These are phyloP conservation scores for Arabidopsis lyrata DNA, from an alignment of 441 rosid genomes.

Conservation along the genomic window DNA sequence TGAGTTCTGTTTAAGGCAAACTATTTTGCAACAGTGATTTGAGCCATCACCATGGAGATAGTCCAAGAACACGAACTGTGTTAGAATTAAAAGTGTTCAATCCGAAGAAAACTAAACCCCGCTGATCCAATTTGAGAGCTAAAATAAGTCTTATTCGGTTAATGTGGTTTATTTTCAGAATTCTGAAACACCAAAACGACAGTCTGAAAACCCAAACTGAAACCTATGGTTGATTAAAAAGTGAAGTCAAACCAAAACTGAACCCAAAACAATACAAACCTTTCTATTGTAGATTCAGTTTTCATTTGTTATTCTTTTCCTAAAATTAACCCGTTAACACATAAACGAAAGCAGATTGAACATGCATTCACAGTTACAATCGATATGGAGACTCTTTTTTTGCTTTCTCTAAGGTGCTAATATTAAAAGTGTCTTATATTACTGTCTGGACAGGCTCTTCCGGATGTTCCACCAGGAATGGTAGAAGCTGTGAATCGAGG, in stretches of 20 bases:
- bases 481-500: conserved; percentile 91
- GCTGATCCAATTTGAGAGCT: background rate
- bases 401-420: background rate
- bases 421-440: background rate
- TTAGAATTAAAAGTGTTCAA: background rate
- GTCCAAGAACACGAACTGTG: background rate
- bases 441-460: conserved; percentile 65
- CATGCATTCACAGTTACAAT: background rate
- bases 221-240: background rate
- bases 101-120: background rate
- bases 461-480: conserved; percentile 98
- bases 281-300: background rate
- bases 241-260: no score
- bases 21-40: background rate
- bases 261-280: background rate
- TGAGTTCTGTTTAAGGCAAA: background rate
- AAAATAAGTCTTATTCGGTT: background rate
- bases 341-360: background rate
- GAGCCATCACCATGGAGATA: background rate
- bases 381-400: background rate
- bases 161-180: background rate
- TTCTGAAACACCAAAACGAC: background rate
- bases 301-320: no score
- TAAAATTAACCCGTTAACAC: no score
- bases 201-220: background rate